Percentiles rank a stretch among this genome's conserved stretches.
These are phyloP conservation scores for Candida cerambycidarum DNA, from an alignment of 805 yeast species.

Conservation along the genomic window DNA sequence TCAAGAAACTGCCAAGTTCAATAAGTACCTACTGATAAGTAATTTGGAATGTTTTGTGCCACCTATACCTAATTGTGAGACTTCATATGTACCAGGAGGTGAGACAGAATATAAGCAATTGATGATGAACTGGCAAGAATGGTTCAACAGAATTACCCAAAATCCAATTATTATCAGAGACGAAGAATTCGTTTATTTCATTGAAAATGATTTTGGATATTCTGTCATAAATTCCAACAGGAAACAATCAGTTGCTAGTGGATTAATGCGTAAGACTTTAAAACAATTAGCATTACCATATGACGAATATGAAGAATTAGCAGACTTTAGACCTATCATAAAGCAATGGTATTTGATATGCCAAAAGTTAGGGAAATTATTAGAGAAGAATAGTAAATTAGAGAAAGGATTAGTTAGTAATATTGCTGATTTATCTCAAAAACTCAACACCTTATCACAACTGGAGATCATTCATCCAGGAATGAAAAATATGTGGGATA, in stretches of 20 bases:
- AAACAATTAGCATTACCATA: constrained; percentile 92
- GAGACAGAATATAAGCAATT: constrained; percentile 72
- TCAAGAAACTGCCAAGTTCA: constrained; percentile 72
- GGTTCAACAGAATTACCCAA: constrained; percentile 74
- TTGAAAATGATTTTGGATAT: constrained; percentile 72
- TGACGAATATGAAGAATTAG: constrained; percentile 79
- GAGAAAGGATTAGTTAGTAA: constrained; percentile 53
- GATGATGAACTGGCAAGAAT: constrained; percentile 63
- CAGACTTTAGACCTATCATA: constrained; percentile 82
- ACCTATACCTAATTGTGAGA: constrained; percentile 70
- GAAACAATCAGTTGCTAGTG: constrained; percentile 70
- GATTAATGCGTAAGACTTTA: constrained; percentile 81
- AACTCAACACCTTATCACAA: constrained; percentile 39
- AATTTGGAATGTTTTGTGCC: constrained; percentile 94
- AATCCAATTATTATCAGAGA: constrained; percentile 84
- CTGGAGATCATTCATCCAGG: constrained; percentile 58
- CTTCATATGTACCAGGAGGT: constrained; percentile 81
- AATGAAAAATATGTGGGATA: constrained; percentile 76
- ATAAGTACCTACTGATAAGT: constrained; percentile 73
- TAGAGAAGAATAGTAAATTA: constrained; percentile 57
- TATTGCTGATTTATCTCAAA: constrained; percentile 47
- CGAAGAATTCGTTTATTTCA: constrained; percentile 83
- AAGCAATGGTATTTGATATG: constrained; percentile 67
- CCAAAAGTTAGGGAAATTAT: constrained; percentile 49
- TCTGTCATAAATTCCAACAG: constrained; percentile 59